Base-by-base conservation (phyloP, 2,329 filamentous ascomycete species). In the Tolypocladium ovalisporum region DNA sequence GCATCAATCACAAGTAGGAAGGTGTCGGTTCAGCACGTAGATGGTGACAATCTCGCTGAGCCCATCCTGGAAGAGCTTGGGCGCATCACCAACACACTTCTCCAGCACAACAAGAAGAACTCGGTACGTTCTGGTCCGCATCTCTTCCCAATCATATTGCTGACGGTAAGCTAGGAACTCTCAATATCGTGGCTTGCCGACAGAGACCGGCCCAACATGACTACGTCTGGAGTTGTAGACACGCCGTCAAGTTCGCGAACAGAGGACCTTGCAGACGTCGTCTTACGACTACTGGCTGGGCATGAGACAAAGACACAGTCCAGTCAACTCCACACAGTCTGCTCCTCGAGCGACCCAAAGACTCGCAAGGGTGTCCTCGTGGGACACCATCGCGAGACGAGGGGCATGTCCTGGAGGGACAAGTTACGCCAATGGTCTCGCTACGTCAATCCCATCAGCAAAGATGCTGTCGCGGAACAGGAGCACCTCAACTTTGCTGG, bases 271-370 rank as follows among this genome's bases (percentile, higher is more conserved):
- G 69, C 68, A 37, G 77, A 82, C 47, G 66, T 75, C 17, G 77
- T 79, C 19, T 65, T 73, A 52, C 76, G 80, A 35, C 70, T 81
- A 4, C 64, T 82, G 3, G 64, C 73, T 37, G 70, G 69, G 15
- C 61, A 52, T n/a, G 56, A 59, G 22, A 36, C 54, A 1, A 54
- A 44, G 1, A 7, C 40, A 3, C 49, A 57, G 24, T 39, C 60
- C 12, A 54, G 52, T 1, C 19, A 54, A 15, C 60, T 68, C 3
- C 62, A 68, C 13, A 60, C 63, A 8, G 44, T 71, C 9, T 60
- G 63, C 6, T 29, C 58, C 5, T 52, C 59, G 32, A 47, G 55
- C 17, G 15, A 54, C 0, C 27, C 52, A 5, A 57, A 57, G 24
- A 39, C 40, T n/a, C 52, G 59, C 8, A 51, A 54, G 6, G 59